These are phyloP conservation scores for Lepidium aucheri DNA, from an alignment of 345 rosid genomes.

Conservation along the genomic window DNA sequence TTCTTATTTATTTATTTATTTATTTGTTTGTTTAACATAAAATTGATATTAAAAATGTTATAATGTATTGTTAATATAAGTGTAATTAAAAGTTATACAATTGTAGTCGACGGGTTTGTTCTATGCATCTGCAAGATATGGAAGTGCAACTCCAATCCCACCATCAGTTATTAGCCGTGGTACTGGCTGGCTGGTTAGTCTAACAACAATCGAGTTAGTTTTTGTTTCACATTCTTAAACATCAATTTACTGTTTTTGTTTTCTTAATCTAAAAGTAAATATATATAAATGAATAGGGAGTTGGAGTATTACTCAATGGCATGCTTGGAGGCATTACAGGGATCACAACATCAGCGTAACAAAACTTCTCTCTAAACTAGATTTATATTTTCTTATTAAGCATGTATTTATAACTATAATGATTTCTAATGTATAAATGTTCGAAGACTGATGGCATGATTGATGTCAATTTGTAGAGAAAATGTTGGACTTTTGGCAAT, in stretches of 20 bases:
- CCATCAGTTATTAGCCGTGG: constrained; percentile 64
- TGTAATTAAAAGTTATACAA: not conserved
- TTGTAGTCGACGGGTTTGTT: constrained; percentile 59
- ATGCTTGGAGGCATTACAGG: constrained; percentile 51
- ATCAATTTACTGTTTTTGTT: not conserved
- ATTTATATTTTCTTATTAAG: not conserved
- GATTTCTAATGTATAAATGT: not conserved
- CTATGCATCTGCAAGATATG: constrained; percentile 58
- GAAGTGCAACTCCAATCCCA: constrained; percentile 66
- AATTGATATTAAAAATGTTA: not conserved
- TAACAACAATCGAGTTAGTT: not conserved
- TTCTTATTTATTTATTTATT: not conserved
- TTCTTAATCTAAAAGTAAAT: not conserved
- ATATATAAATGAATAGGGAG: constrained; percentile 32
- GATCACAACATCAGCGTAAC: constrained; percentile 59
- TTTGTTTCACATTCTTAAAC: not conserved
- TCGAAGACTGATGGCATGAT: not conserved
- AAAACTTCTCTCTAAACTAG: not conserved
- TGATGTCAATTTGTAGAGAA: constrained; percentile 34
- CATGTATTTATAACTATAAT: not conserved
- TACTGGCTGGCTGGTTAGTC: constrained; percentile 56
- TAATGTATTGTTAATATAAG: not conserved
- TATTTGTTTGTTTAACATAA: not conserved
- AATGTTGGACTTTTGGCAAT: constrained; percentile 68
- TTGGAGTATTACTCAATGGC: constrained; percentile 50